Conservation (phyloP, 2,329 filamentous ascomycete genomes). For the Fusarium sp. region DNA sequence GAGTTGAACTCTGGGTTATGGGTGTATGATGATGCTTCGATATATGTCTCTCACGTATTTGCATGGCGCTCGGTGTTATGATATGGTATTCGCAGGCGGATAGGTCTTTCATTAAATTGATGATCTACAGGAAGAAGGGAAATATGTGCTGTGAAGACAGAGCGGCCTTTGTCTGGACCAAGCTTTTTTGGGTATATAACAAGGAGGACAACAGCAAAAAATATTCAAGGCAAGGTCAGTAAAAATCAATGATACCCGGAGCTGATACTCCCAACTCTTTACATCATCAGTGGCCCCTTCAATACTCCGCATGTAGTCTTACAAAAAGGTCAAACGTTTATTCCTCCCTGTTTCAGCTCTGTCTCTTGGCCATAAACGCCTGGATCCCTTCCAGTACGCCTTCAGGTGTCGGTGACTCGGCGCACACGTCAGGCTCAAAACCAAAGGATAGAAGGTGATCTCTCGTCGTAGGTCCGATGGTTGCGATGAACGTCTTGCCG, state of each 20-base stretch:
- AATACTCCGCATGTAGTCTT: neutral
- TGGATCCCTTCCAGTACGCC: slow-evolving; percentile 76
- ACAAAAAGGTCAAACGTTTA: neutral
- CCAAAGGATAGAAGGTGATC: slow-evolving; percentile 75
- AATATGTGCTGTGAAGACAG: neutral
- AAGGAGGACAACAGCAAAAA: neutral
- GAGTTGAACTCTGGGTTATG: slow-evolving; percentile 93
- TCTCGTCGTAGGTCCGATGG: slow-evolving; percentile 92
- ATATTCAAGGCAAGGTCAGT: slow-evolving; percentile 14
- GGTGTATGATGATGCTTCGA: slow-evolving; percentile 56
- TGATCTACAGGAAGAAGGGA: neutral
- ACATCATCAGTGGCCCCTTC: neutral
- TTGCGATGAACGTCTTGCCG: slow-evolving; percentile 72
- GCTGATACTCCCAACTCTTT: slow-evolving; percentile 37
- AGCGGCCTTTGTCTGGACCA: neutral
- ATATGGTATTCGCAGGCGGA: slow-evolving; percentile 1
- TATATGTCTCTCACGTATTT: slow-evolving; percentile 8
- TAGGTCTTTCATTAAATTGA: slow-evolving; percentile 9
- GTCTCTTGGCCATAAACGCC: slow-evolving; percentile 35
- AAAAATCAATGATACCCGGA: slow-evolving; percentile 43
- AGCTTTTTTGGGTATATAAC: slow-evolving; percentile 14
- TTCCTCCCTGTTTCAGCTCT: slow-evolving; percentile 14
- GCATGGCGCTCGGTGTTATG: slow-evolving; percentile 30
- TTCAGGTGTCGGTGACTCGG: slow-evolving; percentile 81
- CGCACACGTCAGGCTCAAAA: slow-evolving; percentile 80